A percentile compares a stretch with the other conserved stretches of the same genome.
phyloP scores from a whole-genome alignment of 2,329 filamentous ascomycete species.

The Colletotrichum kahawae region DNA sequence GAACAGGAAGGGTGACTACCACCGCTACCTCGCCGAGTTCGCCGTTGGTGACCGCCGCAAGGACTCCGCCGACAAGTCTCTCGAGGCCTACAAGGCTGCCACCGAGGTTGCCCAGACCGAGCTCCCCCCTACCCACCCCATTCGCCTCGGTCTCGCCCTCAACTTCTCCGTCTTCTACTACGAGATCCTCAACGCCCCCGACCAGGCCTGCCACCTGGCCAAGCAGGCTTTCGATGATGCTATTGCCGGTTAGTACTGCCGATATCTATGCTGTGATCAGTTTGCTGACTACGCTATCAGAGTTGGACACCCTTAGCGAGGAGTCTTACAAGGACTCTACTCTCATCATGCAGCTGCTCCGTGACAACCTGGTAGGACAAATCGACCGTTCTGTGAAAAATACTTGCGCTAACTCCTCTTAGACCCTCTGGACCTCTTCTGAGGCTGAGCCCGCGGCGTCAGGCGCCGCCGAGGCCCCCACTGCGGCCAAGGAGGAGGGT shows the following conservation, averaged over 20 bases:
- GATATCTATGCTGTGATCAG: background rate
- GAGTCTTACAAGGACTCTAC: constrained; percentile 99
- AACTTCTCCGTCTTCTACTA: constrained; percentile 99
- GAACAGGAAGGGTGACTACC: constrained; percentile 96
- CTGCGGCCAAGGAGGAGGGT: constrained; percentile 40
- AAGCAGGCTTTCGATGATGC: constrained; percentile 97
- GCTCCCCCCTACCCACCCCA: constrained; percentile 89
- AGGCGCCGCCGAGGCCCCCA: constrained; percentile 58
- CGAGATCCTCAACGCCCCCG: constrained; percentile 97
- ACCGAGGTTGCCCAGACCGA: constrained; percentile 90
- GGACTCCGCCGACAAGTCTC: constrained; percentile 89
- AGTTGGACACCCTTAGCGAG: constrained; percentile 96
- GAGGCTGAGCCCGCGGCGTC: constrained; percentile 83
- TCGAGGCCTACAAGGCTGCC: constrained; percentile 94
- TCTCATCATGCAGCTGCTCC: constrained; percentile 97
- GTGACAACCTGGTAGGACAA: constrained; percentile 85
- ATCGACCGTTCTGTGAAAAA: background rate
- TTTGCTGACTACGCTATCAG: constrained; percentile 48
- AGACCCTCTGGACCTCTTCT: constrained; percentile 99
- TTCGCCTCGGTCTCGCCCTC: constrained; percentile 87
- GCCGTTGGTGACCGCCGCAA: constrained; percentile 94
- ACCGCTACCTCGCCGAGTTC: constrained; percentile 98
- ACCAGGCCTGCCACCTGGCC: constrained; percentile 96
- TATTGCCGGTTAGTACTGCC: constrained; percentile 70
- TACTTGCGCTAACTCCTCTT: constrained; percentile 32